A percentile compares a stretch with the other conserved stretches of the same genome.
Evolutionary conservation across 2,329 filamentous ascomycete species (phyloP).

Genomic region (Fusarium hainanense): DNA sequence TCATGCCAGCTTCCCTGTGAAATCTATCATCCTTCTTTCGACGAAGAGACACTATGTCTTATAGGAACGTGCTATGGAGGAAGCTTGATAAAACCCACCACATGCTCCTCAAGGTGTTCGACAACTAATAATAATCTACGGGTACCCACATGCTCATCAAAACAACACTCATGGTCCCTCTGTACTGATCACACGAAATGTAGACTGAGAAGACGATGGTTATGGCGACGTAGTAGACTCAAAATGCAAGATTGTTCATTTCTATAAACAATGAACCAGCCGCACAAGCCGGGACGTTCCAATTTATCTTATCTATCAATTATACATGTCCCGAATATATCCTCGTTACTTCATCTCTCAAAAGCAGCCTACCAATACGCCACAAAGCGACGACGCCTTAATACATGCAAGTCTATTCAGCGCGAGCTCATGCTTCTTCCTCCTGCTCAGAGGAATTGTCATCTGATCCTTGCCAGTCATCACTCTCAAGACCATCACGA

Average conservation of each 20-base stretch:
- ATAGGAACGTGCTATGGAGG: no score
- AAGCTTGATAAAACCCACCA: no score
- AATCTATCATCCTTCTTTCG: no score
- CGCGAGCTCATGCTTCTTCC: constrained; percentile 7
- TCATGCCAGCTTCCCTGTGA: no score
- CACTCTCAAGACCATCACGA: constrained; percentile 70
- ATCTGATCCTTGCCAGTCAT: constrained; percentile 59
- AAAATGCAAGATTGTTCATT: not conserved
- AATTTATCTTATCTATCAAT: constrained; percentile 13
- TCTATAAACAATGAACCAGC: not conserved
- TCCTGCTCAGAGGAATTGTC: constrained; percentile 18
- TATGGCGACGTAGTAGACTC: no score
- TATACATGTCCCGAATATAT: not conserved
- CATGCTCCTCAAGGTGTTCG: no score
- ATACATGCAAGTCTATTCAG: constrained; percentile 17
- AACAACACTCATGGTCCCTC: no score
- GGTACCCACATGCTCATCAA: no score
- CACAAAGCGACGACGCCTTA: constrained; percentile 1
- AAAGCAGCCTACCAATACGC: not conserved
- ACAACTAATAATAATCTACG: no score
- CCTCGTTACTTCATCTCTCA: constrained; percentile 11
- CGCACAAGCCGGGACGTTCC: not conserved
- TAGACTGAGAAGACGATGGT: no score
- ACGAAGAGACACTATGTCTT: no score
- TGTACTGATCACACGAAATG: no score